Base-by-base conservation (phyloP, 176 grass and related monocot species). In the Cenchrus purpureus region DNA sequence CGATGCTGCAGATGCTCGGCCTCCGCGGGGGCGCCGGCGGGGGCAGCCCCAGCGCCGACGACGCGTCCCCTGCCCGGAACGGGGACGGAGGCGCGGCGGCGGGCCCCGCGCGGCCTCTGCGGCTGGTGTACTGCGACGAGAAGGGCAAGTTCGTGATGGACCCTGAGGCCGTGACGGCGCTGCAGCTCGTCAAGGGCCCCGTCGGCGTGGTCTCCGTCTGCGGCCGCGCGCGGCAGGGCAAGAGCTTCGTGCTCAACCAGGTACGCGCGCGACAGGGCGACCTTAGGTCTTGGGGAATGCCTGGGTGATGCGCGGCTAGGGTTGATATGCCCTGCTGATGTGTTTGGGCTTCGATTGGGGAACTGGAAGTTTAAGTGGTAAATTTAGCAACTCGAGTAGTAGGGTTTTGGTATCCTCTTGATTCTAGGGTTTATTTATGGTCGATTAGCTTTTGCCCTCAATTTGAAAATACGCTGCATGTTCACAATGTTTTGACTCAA, bases 221-320 rank as follows among this genome's bases (percentile, higher is more conserved):
- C 29, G 96, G 96, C 52, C 96, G 96, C 68, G 91, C 96, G 60
- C 89, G 96, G 16, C 93, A 98, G 93, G 96, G 96, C 22, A 98
- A 98, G 86, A 98, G 96, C 82, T 98, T 98, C 83, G 92, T 98
- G 12, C 93, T 99, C 40, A 99, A 99, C 83, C 97, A 99, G 97
- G 97, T 99, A 81, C 15, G 34, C 59, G 12, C 22, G 42, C 29
- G 14, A 56, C 50, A 15, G 11, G 19, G 60, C 9, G 1, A 51
- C 20, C 16, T 12, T 54, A 49, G 67, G 16, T 69, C 61, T 19
- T 55, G 10, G 54, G 61, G 10, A 12, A 10, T 6, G 4, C 17
- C 9, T 31, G 3, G 54, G 19, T 7, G 59, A 48, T 20, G 15
- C 14, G 74, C 45, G 54, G 19, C 34, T 91, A 75, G 69, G 85